These are phyloP conservation scores for Botrytis medusae DNA, from an alignment of 2,329 filamentous ascomycete genomes.

Conservation along the genomic window DNA sequence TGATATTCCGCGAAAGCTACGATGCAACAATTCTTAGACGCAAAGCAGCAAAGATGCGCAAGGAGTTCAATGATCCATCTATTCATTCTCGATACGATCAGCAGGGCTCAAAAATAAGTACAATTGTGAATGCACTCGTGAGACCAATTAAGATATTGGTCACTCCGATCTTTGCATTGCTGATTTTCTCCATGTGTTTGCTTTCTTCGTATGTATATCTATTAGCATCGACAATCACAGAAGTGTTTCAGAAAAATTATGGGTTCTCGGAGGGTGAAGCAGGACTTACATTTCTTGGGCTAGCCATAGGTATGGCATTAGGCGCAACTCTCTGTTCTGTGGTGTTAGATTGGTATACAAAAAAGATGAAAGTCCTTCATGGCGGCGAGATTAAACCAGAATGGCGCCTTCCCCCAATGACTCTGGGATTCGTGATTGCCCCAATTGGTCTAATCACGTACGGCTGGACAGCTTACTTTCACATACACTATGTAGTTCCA, in stretches of 20 bases:
- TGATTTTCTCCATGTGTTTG: constrained; percentile 51
- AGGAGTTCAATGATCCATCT: constrained; percentile 43
- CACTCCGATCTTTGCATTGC: constrained; percentile 51
- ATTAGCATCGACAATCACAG: constrained; percentile 58
- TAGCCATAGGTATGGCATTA: constrained; percentile 44
- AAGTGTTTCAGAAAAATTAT: constrained; percentile 56
- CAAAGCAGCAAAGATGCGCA: constrained; percentile 48
- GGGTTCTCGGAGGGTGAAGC: constrained; percentile 54
- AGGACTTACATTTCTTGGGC: constrained; percentile 54
- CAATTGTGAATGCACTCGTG: constrained; percentile 44
- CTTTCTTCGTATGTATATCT: constrained; percentile 56
- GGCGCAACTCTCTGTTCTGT: neutral
- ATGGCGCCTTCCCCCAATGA: constrained; percentile 58
- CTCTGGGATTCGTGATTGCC: constrained; percentile 52
- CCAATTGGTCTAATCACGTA: constrained; percentile 57
- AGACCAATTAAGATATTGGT: constrained; percentile 49
- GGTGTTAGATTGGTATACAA: constrained; percentile 23
- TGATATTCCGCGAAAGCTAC: constrained; percentile 51
- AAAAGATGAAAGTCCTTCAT: constrained; percentile 39
- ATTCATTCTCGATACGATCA: constrained; percentile 54
- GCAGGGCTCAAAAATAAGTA: constrained; percentile 33
- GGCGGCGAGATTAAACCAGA: constrained; percentile 50
- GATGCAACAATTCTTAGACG: constrained; percentile 47
- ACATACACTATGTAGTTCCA: constrained; percentile 53
- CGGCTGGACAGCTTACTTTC: constrained; percentile 54